A percentile compares a stretch with the other conserved stretches of the same genome.
These are phyloP conservation scores for Auricularia heimuer DNA, from an alignment of 768 basidiomycete genomes.

Conservation along the genomic window DNA sequence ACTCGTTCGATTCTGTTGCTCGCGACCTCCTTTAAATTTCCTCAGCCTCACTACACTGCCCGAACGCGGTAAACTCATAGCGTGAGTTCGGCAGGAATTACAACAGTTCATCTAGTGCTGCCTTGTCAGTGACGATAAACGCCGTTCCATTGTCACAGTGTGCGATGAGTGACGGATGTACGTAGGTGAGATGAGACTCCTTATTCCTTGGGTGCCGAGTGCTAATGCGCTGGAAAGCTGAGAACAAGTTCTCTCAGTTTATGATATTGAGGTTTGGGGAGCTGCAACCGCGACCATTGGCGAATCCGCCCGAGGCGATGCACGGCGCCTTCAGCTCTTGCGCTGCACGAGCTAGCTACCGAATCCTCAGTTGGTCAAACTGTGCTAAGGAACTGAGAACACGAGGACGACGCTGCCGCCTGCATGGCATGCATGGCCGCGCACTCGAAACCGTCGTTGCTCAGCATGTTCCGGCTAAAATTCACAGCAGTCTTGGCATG, in stretches of 20 bases:
- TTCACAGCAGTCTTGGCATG: constrained; percentile 75
- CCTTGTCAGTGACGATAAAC: constrained; percentile 88
- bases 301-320: constrained; percentile 86
- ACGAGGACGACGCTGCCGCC: constrained; percentile 62
- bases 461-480: constrained; percentile 76
- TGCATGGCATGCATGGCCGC: constrained; percentile 38
- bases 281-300: constrained; percentile 73
- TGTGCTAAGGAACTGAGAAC: constrained; percentile 1
- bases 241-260: background rate
- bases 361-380: background rate
- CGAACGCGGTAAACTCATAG: no score
- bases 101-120: constrained; percentile 12
- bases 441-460: constrained; percentile 92
- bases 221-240: background rate
- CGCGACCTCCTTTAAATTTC: no score
- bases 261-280: constrained; percentile 43
- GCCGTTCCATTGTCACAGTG: constrained; percentile 43
- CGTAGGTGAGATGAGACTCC: background rate
- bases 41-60: no score
- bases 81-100: no score
- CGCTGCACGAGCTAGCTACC: constrained; percentile 78
- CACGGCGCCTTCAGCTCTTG: constrained; percentile 77
- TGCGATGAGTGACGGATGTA: background rate
- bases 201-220: constrained; percentile 44
- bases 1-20: no score